Evolutionary conservation across 2,329 filamentous ascomycete genomes (phyloP).

Genomic region (Xylaria sp.): DNA sequence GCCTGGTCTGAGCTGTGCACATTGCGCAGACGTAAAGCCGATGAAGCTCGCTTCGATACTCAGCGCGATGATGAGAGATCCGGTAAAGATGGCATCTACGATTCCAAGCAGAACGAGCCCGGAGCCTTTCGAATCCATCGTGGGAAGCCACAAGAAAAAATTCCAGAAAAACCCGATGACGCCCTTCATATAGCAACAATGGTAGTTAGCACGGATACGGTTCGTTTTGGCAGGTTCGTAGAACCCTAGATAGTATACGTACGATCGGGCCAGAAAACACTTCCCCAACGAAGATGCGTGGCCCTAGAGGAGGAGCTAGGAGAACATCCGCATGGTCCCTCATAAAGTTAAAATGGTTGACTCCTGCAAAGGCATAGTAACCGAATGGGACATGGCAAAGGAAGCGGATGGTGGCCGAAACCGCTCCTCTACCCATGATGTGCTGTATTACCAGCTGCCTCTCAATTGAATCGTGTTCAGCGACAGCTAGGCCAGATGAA

Average conservation of each 20-base stretch:
- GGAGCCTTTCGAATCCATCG: background rate
- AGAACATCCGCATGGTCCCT: background rate
- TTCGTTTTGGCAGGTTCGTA: background rate
- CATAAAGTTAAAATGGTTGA: background rate
- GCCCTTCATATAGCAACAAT: background rate
- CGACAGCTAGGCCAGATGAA: too few species aligned
- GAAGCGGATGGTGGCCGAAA: constrained; percentile 7
- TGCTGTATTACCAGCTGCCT: background rate
- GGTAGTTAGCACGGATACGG: background rate
- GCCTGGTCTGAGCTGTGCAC: constrained; percentile 1
- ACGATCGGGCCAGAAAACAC: constrained; percentile 11
- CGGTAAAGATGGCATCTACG: constrained; percentile 3
- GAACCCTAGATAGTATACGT: background rate
- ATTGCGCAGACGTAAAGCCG: constrained; percentile 4
- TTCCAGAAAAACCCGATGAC: constrained; percentile 8
- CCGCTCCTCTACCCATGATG: background rate
- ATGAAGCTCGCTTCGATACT: constrained; percentile 5
- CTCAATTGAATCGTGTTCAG: too few species aligned
- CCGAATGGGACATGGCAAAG: constrained; percentile 10
- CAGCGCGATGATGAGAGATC: background rate
- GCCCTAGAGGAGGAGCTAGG: constrained; percentile 8
- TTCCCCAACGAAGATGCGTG: background rate
- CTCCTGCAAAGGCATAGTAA: background rate
- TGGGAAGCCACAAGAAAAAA: constrained; percentile 10
- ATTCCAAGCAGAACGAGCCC: constrained; percentile 1